A percentile compares a stretch with the other conserved stretches of the same genome.
Conservation (phyloP, 2,329 filamentous ascomycete genomes). For the Corynespora cassiicola region DNA sequence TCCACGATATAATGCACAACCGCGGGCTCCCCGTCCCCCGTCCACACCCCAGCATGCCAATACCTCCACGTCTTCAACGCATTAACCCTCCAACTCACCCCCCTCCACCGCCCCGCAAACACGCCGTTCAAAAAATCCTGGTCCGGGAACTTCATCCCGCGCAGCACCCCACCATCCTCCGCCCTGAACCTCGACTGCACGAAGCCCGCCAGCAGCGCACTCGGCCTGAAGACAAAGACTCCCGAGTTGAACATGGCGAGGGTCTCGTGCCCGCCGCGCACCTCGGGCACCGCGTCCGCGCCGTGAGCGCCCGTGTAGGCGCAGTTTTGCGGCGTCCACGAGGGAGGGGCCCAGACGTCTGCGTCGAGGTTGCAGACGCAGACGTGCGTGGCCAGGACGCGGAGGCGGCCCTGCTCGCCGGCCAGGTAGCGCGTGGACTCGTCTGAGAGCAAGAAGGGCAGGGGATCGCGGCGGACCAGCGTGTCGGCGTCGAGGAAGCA, state of each 20-base stretch:
- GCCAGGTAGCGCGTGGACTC: conserved; percentile 41
- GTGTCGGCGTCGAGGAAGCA: conserved; percentile 63
- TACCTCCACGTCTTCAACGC: conserved; percentile 62
- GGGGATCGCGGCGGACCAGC: conserved; percentile 53
- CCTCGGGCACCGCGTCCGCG: conserved; percentile 35
- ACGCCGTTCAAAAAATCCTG: conserved; percentile 61
- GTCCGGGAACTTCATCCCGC: conserved; percentile 58
- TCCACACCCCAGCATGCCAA: conserved; percentile 60
- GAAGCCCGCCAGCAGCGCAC: conserved; percentile 42
- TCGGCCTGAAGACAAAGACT: conserved; percentile 59
- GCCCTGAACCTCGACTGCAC: conserved; percentile 52
- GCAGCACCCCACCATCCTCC: conserved; percentile 40
- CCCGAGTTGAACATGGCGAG: conserved; percentile 59
- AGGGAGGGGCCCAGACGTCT: conserved; percentile 57
- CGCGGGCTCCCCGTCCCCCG: conserved; percentile 55
- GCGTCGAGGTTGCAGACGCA: conserved; percentile 61
- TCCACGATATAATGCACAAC: conserved; percentile 63
- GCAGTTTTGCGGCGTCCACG: conserved; percentile 58
- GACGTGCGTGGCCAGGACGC: conserved; percentile 58
- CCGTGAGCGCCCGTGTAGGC: conserved; percentile 52
- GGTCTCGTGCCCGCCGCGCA: conserved; percentile 43
- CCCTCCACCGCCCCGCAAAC: conserved; percentile 53
- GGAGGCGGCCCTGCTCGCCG: conserved; percentile 23
- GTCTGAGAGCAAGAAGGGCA: conserved; percentile 48
- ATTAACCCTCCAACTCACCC: conserved; percentile 59